Evolutionary conservation across 202 grass and related monocot species (phyloP).

Genomic region (Setaria italica): DNA sequence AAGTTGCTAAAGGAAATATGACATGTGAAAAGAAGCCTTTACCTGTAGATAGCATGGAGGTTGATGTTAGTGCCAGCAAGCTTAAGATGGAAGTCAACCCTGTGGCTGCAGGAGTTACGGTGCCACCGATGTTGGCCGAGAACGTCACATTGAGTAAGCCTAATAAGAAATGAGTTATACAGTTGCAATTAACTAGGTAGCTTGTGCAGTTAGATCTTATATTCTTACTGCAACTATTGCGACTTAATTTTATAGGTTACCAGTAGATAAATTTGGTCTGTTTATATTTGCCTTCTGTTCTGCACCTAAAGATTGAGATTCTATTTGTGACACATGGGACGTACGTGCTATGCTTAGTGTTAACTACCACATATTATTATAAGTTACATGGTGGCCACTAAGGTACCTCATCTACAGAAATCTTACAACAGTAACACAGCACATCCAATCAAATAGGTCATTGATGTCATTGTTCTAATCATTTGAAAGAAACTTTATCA

Average conservation of each 20-base stretch:
- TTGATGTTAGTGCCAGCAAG: slow-evolving; percentile 50
- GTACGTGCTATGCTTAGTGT: not conserved
- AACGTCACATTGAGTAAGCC: slow-evolving; percentile 50
- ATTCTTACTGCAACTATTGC: not conserved
- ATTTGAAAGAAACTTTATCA: not conserved
- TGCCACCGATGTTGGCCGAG: slow-evolving; percentile 8
- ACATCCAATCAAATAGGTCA: not conserved
- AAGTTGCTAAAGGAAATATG: slow-evolving; percentile 49
- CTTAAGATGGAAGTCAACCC: slow-evolving; percentile 49
- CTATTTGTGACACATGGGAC: slow-evolving; percentile 2
- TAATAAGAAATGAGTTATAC: slow-evolving; percentile 42
- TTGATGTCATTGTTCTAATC: slow-evolving; percentile 10
- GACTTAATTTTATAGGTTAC: slow-evolving; percentile 9
- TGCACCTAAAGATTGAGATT: not conserved
- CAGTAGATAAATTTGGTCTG: slow-evolving; percentile 12
- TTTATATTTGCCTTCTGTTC: not conserved
- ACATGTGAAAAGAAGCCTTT: slow-evolving; percentile 31
- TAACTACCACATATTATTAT: not conserved
- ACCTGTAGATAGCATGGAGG: slow-evolving; percentile 51
- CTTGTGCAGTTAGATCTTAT: slow-evolving; percentile 33
- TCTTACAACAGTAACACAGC: not conserved
- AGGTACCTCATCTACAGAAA: not conserved
- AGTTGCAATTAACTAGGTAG: slow-evolving; percentile 46
- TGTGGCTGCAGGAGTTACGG: slow-evolving; percentile 31
- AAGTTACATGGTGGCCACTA: not conserved